Evolutionary conservation across 2,329 filamentous ascomycete genomes (phyloP), one percentile per base, ranked within the genome.

Genomic region (Trichoderma koningii): DNA sequence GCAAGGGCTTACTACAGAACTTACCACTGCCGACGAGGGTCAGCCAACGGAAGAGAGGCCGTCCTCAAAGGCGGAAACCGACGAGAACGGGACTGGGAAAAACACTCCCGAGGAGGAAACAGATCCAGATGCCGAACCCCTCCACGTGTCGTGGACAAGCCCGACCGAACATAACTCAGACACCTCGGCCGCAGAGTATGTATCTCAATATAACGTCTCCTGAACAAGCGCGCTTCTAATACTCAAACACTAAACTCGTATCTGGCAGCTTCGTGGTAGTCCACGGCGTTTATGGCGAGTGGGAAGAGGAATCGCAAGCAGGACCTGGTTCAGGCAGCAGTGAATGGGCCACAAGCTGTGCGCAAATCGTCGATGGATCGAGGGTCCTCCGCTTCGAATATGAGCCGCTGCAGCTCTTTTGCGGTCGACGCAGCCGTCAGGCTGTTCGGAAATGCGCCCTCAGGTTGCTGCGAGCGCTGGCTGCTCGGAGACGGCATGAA

Each of bases 101-200:
- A 34, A 9, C 15, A 34, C 44, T 30, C 42, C 12, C 34, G 57
- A 66, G 9, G 30, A 53, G 30, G 56, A 66, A 38, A 34, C 23
- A 53, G 59, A 59, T 21, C 45, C 52, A 59, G 64, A 53, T 48
- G 59, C 64, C n/a, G 57, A 62, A n/a, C 64, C 64, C 23, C 52
- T 66, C 4, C 64, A 66, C 42, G 41, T 66, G n/a, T 38, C 52
- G 7, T 64, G 62, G 62, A 52, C 51, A 47, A 47, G 47, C 5
- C 23, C 34, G 15, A 26, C 1, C 30, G 9, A 9, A 10, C 2
- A 15, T 10, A 38, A 9, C 15, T 14, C 38, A 14, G 45, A 51
- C 1, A 17, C 26, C 1, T 21, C 50, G 38, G 52, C 51, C 28
- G 47, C 50, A 57, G 64, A 66, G 64, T 66, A 63, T 42, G 64